A percentile compares a stretch with the other conserved stretches of the same genome.
These are phyloP conservation scores for Flammula alnicola DNA, from an alignment of 1,284 basidiomycete genomes.

Conservation along the genomic window DNA sequence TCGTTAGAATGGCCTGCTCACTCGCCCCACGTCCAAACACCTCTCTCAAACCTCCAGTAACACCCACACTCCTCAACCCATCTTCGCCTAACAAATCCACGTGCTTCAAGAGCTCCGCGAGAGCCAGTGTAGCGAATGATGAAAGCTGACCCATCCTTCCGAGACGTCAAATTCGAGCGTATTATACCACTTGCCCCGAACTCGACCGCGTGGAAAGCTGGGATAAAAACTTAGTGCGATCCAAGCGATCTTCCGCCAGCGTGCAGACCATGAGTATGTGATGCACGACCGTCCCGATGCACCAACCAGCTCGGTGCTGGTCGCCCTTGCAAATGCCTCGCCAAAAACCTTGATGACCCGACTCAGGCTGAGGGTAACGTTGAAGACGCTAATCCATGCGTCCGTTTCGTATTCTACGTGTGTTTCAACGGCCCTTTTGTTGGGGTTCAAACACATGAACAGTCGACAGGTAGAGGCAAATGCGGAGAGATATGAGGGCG, in stretches of 20 bases:
- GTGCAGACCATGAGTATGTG: slow-evolving; percentile 79
- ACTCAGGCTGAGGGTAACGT: slow-evolving; percentile 86
- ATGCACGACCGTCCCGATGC: slow-evolving; percentile 72
- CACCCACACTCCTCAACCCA: slow-evolving; percentile 54
- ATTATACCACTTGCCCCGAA: slow-evolving; percentile 68
- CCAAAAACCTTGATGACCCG: slow-evolving; percentile 89
- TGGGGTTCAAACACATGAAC: slow-evolving; percentile 92
- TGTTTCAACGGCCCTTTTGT: slow-evolving; percentile 77
- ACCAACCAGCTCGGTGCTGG: slow-evolving; percentile 60
- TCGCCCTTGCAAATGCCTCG: slow-evolving; percentile 68
- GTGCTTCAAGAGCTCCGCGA: slow-evolving; percentile 91
- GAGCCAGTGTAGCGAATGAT: slow-evolving; percentile 94
- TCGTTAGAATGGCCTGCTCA: slow-evolving; percentile 65
- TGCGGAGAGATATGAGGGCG: slow-evolving; percentile 62
- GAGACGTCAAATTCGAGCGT: slow-evolving; percentile 80
- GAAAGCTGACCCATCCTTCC: slow-evolving; percentile 89
- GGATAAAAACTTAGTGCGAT: slow-evolving; percentile 66
- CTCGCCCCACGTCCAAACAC: slow-evolving; percentile 63
- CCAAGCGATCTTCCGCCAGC: slow-evolving; percentile 64
- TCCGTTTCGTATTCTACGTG: slow-evolving; percentile 96
- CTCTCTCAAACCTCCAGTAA: slow-evolving; percentile 56
- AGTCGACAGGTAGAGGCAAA: slow-evolving; percentile 74
- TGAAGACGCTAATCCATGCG: slow-evolving; percentile 93
- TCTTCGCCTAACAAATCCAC: slow-evolving; percentile 65
- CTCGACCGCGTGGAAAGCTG: slow-evolving; percentile 63